Conservation (phyloP, 306 rosid genomes). For the Castanea crenata region DNA sequence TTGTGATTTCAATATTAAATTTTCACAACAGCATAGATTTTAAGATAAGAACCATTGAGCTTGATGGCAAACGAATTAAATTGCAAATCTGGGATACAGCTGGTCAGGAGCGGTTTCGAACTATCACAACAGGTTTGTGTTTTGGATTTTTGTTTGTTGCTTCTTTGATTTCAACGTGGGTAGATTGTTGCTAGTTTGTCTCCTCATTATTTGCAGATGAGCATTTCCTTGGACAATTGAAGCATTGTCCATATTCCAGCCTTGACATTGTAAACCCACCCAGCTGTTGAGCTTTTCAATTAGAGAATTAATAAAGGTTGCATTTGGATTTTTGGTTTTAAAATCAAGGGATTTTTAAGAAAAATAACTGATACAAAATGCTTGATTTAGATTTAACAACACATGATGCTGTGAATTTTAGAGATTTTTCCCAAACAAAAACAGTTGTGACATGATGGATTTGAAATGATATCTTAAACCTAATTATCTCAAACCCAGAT, state of each 20-base stretch:
- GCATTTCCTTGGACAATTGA: neutral
- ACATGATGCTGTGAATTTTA: no score
- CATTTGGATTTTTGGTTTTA: no score
- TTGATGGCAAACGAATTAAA: constrained; percentile 74
- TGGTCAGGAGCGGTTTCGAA: constrained; percentile 86
- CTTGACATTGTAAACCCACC: neutral
- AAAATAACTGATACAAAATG: no score
- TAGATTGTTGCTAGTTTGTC: neutral
- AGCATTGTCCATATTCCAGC: neutral
- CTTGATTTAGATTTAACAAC: no score
- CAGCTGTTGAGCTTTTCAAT: neutral
- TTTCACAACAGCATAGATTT: constrained; percentile 66
- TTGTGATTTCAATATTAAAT: constrained; percentile 11
- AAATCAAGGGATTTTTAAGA: no score
- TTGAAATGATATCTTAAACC: no score
- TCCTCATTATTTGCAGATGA: neutral
- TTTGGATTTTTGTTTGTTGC: constrained; percentile 4
- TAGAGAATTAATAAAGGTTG: neutral
- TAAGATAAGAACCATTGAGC: constrained; percentile 89
- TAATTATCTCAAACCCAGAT: no score
- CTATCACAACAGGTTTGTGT: constrained; percentile 67
- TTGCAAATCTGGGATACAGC: constrained; percentile 92
- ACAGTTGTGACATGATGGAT: no score
- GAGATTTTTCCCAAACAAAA: no score
- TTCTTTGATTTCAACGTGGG: neutral